Evolutionary conservation across 2,329 filamentous ascomycete species (phyloP), one percentile per base, ranked within the genome.

Genomic region (Blastomyces gilchristii): DNA sequence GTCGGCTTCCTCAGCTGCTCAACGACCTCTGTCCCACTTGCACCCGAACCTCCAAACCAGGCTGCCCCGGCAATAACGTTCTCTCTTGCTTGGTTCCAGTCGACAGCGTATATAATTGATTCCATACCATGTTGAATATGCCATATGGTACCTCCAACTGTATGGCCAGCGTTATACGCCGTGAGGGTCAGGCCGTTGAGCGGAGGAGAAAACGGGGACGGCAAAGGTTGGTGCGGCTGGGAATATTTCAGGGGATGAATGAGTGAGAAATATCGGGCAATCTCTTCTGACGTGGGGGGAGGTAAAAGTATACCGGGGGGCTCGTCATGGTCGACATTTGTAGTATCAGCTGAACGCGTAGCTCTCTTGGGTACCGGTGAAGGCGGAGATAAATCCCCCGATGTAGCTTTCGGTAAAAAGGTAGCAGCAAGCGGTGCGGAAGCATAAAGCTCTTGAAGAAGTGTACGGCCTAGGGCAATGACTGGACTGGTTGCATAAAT

Each of bases 1-100:
- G 94, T 97, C 0, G 94, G 94, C 69, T 96, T 94, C 64, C 91
- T 87, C 69, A 99, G 76, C 71, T 95, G 90, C 75, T 99, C 94
- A 63, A 96, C 91, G 25, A 99, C 91, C 72, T 97, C 91, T 9
- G 90, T 88, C 25, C 91, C 90, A 50, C 90, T 90, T 0, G 85
- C 85, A 39, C 87, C 89, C 28, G 87, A 87, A 6, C 90, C 90
- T 56, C 90, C 91, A 52, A 99, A 82, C 91, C 94, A 97, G 34
- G 93, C 91, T 28, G 94, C 94, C 66, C 93, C 93, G 0, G 93
- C 87, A 64, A 96, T 87, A 18, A 97, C 91, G 76, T 96, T 96
- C 74, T 99, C 94, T 68, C 91, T 86, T n/a, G 89, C 91, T 76
- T 97, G 92, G 70, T 97, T 97, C 94, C 94, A 99, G 72, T 97